Conservation (phyloP, 805 yeast species). For the Saccharomycopsis sp. region DNA sequence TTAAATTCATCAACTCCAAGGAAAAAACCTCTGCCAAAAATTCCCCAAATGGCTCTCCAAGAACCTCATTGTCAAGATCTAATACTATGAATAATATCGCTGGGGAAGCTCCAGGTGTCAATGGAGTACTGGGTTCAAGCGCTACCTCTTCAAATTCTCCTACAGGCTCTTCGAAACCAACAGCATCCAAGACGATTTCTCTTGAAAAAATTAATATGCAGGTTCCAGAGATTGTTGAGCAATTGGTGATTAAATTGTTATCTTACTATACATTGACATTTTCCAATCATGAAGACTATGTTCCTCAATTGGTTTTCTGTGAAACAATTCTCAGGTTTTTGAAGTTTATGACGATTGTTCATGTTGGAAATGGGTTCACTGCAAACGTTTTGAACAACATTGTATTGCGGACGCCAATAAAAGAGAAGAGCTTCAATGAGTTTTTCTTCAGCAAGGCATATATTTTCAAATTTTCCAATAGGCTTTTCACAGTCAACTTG, state of each 20-base stretch:
- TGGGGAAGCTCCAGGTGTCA: slow-evolving; percentile 9
- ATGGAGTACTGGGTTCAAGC: background rate
- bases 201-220: slow-evolving; percentile 20
- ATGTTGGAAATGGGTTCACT: slow-evolving; percentile 41
- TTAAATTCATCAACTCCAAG: slow-evolving; percentile 17
- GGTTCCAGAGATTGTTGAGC: slow-evolving; percentile 30
- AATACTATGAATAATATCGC: slow-evolving; percentile 23
- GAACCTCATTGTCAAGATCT: slow-evolving; percentile 32
- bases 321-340: slow-evolving; percentile 60
- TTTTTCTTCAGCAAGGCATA: slow-evolving; percentile 30
- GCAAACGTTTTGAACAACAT: slow-evolving; percentile 35
- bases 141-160: background rate
- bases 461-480: slow-evolving; percentile 41
- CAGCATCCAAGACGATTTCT: background rate
- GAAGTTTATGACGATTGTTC: slow-evolving; percentile 47
- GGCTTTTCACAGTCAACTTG: slow-evolving; percentile 37
- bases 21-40: slow-evolving; percentile 8
- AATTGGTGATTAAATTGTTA: slow-evolving; percentile 32
- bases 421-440: slow-evolving; percentile 12
- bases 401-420: slow-evolving; percentile 32
- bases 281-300: slow-evolving; percentile 57
- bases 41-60: slow-evolving; percentile 37
- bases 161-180: background rate
- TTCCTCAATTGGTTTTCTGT: slow-evolving; percentile 72
- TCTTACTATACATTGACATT: slow-evolving; percentile 44